These are phyloP conservation scores for Camellia lanceoleosa DNA, from an alignment of 148 eudicot genomes.

Conservation along the genomic window DNA sequence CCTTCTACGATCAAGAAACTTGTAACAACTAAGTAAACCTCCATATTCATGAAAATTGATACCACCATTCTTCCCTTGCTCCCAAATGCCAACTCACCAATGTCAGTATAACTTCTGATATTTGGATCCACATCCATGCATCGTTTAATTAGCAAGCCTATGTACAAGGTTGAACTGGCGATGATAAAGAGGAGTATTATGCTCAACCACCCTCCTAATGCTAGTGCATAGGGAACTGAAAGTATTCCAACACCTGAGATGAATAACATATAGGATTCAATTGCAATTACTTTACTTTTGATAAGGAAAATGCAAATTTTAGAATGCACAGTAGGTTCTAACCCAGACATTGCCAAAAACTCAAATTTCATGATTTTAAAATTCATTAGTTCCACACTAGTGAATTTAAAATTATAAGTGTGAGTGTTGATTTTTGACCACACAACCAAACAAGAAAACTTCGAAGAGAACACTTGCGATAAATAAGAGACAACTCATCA, in stretches of 20 bases:
- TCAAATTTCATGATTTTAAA: too few species aligned
- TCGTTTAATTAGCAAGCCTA: constrained; percentile 44
- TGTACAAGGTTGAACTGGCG: constrained; percentile 38
- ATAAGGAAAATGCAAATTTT: neutral
- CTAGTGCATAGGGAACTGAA: constrained; percentile 46
- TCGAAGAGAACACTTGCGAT: too few species aligned
- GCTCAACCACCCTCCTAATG: constrained; percentile 59
- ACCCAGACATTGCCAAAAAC: too few species aligned
- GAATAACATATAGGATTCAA: neutral
- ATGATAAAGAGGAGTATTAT: constrained; percentile 29
- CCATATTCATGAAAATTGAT: constrained; percentile 39
- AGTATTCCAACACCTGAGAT: constrained; percentile 50
- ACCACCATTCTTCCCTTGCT: constrained; percentile 33
- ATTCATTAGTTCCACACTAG: neutral
- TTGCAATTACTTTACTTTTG: neutral
- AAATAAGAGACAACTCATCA: too few species aligned
- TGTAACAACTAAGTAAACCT: constrained; percentile 50
- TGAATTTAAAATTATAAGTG: too few species aligned
- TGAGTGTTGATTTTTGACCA: too few species aligned
- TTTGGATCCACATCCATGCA: constrained; percentile 50
- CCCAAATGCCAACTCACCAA: constrained; percentile 56
- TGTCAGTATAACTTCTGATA: constrained; percentile 46
- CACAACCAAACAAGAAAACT: too few species aligned
- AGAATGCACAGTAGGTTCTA: neutral
- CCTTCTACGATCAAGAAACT: constrained; percentile 66